phyloP scores from a whole-genome alignment of 2,329 filamentous ascomycete genomes.

The Alternaria rosae region DNA sequence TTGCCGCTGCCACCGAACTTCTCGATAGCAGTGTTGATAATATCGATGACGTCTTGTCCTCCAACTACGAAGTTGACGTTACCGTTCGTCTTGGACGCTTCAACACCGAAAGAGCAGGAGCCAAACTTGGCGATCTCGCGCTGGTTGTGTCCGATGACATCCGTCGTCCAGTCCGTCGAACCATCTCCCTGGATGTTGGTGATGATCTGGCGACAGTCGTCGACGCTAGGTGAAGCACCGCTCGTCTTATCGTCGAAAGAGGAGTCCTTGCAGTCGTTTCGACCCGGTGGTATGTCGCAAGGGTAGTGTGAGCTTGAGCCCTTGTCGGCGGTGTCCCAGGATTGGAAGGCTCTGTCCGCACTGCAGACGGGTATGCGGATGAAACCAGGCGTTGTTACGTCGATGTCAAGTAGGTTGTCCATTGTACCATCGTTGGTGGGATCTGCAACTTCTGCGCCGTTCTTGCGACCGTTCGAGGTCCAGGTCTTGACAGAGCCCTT shows the following conservation, averaged over 20 bases:
- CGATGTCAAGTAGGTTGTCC: not conserved
- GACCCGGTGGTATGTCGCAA: not conserved
- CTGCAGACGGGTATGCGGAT: constrained; percentile 6
- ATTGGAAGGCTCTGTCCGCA: constrained; percentile 4
- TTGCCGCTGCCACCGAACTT: constrained; percentile 6
- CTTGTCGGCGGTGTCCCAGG: not conserved
- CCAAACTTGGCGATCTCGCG: constrained; percentile 5
- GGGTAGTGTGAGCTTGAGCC: not conserved
- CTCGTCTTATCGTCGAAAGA: constrained; percentile 4
- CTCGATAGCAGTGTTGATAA: constrained; percentile 8
- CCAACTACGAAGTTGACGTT: constrained; percentile 4
- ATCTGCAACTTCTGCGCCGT: not conserved
- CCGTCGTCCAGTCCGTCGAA: not conserved
- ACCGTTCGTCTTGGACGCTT: not conserved
- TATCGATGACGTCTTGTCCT: constrained; percentile 10
- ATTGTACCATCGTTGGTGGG: not conserved
- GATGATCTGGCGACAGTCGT: constrained; percentile 13
- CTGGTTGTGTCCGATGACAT: not conserved
- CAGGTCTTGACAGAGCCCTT: constrained; percentile 7
- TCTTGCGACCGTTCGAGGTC: constrained; percentile 1
- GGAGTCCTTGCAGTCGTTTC: constrained; percentile 2
- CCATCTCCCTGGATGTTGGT: constrained; percentile 7
- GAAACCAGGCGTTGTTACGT: constrained; percentile 3
- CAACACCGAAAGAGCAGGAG: constrained; percentile 4
- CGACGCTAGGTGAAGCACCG: constrained; percentile 6